These are phyloP conservation scores for Fusarium sp. DNA, from an alignment of 2,329 filamentous ascomycete species.

Conservation along the genomic window DNA sequence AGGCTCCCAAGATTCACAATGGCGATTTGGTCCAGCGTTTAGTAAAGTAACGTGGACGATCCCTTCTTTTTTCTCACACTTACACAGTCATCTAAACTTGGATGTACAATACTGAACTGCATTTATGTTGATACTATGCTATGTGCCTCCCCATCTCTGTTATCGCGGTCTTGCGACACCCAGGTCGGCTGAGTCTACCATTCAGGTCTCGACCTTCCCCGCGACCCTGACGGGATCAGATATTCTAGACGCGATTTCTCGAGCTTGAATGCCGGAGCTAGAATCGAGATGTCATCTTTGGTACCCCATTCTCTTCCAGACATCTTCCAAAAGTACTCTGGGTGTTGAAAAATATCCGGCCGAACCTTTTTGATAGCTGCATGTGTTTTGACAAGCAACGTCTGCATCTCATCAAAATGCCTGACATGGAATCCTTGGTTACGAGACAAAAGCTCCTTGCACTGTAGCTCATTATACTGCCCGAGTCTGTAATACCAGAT, in stretches of 20 bases:
- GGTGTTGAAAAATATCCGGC: conserved; percentile 10
- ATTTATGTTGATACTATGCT: neutral
- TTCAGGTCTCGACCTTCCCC: neutral
- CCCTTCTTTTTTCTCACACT: too few relatives aligned
- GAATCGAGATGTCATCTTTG: conserved; percentile 5
- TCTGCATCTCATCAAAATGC: conserved; percentile 40
- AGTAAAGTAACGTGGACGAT: too few relatives aligned
- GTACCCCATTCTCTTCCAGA: conserved; percentile 16
- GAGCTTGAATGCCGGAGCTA: conserved; percentile 19
- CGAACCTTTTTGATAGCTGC: conserved; percentile 11
- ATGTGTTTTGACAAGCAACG: conserved; percentile 9
- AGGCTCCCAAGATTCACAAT: too few relatives aligned
- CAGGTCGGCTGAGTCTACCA: neutral
- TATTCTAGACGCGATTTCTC: neutral
- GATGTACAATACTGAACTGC: neutral
- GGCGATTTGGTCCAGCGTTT: too few relatives aligned
- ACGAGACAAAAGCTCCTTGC: conserved; percentile 21
- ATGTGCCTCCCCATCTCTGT: neutral
- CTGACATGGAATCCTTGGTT: conserved; percentile 30
- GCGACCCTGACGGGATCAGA: neutral
- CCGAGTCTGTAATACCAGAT: conserved; percentile 43
- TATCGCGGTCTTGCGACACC: neutral
- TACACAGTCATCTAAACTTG: neutral
- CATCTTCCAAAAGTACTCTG: conserved; percentile 21
- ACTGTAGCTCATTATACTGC: conserved; percentile 28